phyloP scores from a whole-genome alignment of 306 rosid species.

The Canavalia ensiformis region DNA sequence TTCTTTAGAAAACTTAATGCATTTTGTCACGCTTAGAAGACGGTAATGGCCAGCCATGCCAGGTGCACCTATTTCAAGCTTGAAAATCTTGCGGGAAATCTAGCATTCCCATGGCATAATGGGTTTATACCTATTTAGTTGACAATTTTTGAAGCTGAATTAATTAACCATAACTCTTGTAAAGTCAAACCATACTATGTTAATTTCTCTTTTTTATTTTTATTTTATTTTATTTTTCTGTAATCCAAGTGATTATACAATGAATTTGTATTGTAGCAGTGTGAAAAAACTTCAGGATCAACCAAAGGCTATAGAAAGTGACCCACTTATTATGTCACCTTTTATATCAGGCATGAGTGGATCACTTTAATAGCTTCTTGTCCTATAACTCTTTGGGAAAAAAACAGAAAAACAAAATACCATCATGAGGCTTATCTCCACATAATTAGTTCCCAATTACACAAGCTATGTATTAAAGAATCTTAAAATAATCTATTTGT shows the following conservation, averaged over 20 bases:
- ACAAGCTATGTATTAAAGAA: slow-evolving; percentile 40
- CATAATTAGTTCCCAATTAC: background rate
- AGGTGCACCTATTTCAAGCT: slow-evolving; percentile 47
- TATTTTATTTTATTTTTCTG: background rate
- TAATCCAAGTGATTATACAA: slow-evolving; percentile 21
- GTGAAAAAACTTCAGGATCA: slow-evolving; percentile 35
- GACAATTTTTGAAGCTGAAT: slow-evolving; percentile 47
- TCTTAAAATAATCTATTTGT: slow-evolving; percentile 34
- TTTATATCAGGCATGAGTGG: slow-evolving; percentile 54
- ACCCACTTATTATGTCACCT: slow-evolving; percentile 50
- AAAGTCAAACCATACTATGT: slow-evolving; percentile 51
- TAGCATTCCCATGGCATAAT: slow-evolving; percentile 35
- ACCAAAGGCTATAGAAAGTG: slow-evolving; percentile 42
- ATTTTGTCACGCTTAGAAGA: slow-evolving; percentile 41
- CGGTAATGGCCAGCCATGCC: slow-evolving; percentile 37
- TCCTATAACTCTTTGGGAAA: slow-evolving; percentile 14
- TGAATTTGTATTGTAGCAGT: slow-evolving; percentile 30
- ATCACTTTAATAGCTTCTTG: slow-evolving; percentile 39
- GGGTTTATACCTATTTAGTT: slow-evolving; percentile 58
- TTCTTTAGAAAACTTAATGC: slow-evolving; percentile 34
- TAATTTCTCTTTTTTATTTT: background rate
- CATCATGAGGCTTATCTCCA: slow-evolving; percentile 52
- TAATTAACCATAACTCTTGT: slow-evolving; percentile 38
- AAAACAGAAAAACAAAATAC: slow-evolving; percentile 34
- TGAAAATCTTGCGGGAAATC: slow-evolving; percentile 25